phyloP scores from a whole-genome alignment of 495 filamentous ascomycete genomes.

The Lasiosphaeris hirsuta region DNA sequence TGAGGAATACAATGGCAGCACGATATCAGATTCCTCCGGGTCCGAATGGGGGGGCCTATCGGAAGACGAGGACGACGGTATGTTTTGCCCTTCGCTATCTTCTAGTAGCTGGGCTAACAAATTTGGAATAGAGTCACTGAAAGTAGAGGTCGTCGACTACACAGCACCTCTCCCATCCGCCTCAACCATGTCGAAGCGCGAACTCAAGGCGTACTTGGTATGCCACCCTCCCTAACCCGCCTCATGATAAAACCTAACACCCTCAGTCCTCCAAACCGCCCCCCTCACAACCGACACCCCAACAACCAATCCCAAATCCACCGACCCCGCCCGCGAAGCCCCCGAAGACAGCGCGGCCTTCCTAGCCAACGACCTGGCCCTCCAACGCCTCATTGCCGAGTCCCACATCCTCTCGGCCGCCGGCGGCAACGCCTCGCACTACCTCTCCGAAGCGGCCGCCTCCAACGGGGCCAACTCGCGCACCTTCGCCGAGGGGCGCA shows the following conservation, averaged over 20 bases:
- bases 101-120: slow-evolving; percentile 1
- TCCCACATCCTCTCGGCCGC: slow-evolving; percentile 81
- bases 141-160: slow-evolving; percentile 66
- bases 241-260: slow-evolving; percentile 12
- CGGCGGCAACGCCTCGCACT: slow-evolving; percentile 51
- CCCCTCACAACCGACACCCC: slow-evolving; percentile 25
- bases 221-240: slow-evolving; percentile 3
- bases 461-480: slow-evolving; percentile 21
- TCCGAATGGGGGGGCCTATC: slow-evolving; percentile 16
- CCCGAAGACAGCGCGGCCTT: slow-evolving; percentile 50
- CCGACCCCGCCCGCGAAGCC: slow-evolving; percentile 26
- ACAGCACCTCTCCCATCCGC: slow-evolving; percentile 26
- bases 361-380: slow-evolving; percentile 86
- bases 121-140: slow-evolving; percentile 15
- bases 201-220: slow-evolving; percentile 79
- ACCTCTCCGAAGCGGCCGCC: slow-evolving; percentile 25
- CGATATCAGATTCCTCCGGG: slow-evolving; percentile 35
- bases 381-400: slow-evolving; percentile 85
- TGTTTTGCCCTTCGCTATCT: background rate
- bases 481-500: slow-evolving; percentile 39
- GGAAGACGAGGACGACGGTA: slow-evolving; percentile 20
- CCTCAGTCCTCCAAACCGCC: slow-evolving; percentile 46
- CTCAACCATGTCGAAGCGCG: slow-evolving; percentile 58
- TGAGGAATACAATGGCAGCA: slow-evolving; percentile 30
- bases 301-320: slow-evolving; percentile 32